These are phyloP conservation scores for Quillaja saponaria DNA, from an alignment of 306 rosid species.

Conservation along the genomic window DNA sequence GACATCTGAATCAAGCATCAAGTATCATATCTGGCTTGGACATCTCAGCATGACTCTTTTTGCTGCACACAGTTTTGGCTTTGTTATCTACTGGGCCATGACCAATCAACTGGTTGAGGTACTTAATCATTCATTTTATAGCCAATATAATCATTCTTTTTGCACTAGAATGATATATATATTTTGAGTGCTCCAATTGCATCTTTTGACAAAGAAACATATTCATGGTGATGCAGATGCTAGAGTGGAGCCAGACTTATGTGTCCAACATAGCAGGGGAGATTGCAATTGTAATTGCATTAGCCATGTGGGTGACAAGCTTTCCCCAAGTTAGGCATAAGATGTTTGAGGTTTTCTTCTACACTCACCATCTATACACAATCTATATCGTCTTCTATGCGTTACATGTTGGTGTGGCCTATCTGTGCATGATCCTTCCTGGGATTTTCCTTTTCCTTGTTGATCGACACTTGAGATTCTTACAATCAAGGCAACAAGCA, in stretches of 20 bases:
- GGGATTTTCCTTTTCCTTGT: conserved; percentile 69
- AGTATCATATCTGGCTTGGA: conserved; percentile 75
- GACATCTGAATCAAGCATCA: conserved; percentile 68
- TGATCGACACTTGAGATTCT: conserved; percentile 59
- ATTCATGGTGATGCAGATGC: conserved; percentile 23
- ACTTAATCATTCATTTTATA: too few relatives aligned
- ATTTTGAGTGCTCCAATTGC: too few relatives aligned
- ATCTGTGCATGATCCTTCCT: conserved; percentile 57
- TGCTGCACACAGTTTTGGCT: conserved; percentile 52
- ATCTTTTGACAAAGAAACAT: neutral
- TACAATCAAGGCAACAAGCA: conserved; percentile 53
- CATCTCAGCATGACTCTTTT: conserved; percentile 63
- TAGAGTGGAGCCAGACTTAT: conserved; percentile 51
- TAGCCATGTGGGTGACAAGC: conserved; percentile 61
- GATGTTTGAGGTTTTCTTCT: conserved; percentile 72
- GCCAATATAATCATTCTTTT: too few relatives aligned
- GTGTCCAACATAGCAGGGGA: conserved; percentile 66
- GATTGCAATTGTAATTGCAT: conserved; percentile 50
- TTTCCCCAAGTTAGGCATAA: conserved; percentile 44
- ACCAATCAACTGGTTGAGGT: conserved; percentile 58
- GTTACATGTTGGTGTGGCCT: conserved; percentile 55
- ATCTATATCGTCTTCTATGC: conserved; percentile 60
- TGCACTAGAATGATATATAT: too few relatives aligned
- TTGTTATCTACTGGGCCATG: conserved; percentile 60
- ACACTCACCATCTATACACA: conserved; percentile 63